Evolutionary conservation across 2,329 filamentous ascomycete species (phyloP), one percentile per base, ranked within the genome.

Genomic region (Cladosporium sp.): DNA sequence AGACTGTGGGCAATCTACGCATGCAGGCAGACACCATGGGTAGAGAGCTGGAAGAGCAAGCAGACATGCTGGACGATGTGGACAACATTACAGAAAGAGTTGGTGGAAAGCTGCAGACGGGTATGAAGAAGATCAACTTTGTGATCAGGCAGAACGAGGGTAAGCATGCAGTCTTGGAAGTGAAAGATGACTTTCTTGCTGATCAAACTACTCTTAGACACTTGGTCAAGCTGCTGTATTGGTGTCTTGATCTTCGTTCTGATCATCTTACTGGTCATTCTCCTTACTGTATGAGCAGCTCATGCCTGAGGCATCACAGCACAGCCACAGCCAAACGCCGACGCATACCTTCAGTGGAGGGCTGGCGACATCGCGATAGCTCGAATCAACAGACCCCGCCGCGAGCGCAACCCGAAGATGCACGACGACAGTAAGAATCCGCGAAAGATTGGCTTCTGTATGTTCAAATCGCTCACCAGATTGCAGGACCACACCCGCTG

Each of bases 11-110:
- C 2, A 97, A 93, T 76, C 80, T 99, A 75, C 84, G 94, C 65
- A 85, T 90, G 75, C 95, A 98, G 83, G 96, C 95, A 1, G 89
- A 96, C 78, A 91, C 93, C 72, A 99, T 99, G 94, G 94, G 95
- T 1, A 84, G 94, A 65, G 95, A 99, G 81, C 83, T 99, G 55
- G 96, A 97, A 79, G 95, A 99, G 81, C 95, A 99, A 83, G 86
- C 85, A 26, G 91, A 93, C 78, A 90, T 98, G 86, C 83, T 99
- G 65, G 89, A 95, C 69, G 89, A 91, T 62, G 90, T 96, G 49
- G 94, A 98, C 78, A 86, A 84, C 33, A 83, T 96, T 65, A 92
- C 92, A 4, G 93, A 98, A 77, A 85, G 94, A 37, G 93, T 99
- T 1, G 91, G 92, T 16, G 91, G 92, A 1, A 89, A 95, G 75